Evolutionary conservation across 139 green algal genomes (phyloP).

Genomic region (Chlamydomonas sphaeroides): DNA sequence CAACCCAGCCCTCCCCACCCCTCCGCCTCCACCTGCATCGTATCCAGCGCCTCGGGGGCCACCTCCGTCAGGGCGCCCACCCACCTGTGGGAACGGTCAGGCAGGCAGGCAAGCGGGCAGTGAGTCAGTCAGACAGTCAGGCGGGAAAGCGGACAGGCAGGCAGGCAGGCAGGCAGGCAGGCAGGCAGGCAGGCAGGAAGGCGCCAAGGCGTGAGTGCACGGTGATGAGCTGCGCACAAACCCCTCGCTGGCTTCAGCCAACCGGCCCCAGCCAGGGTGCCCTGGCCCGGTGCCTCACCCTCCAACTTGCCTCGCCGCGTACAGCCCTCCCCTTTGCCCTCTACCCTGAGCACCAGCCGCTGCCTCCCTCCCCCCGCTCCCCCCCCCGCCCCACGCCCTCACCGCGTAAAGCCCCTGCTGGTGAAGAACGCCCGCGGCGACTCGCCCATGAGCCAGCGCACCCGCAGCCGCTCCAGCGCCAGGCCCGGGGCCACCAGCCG

Average conservation of each 20-base stretch:
- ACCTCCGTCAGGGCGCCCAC: not conserved
- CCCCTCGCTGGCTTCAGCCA: too few species aligned
- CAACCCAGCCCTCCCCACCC: too few species aligned
- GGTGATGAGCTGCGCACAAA: too few species aligned
- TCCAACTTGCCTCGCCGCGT: too few species aligned
- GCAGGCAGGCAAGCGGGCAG: too few species aligned
- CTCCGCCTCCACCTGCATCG: not conserved
- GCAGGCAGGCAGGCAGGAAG: not conserved
- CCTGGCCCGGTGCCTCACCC: too few species aligned
- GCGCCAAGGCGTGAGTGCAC: too few species aligned
- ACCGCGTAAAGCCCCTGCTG: conserved; percentile 19
- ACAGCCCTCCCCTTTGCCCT: too few species aligned
- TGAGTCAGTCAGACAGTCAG: too few species aligned
- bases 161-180: not conserved
- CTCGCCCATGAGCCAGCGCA: conserved; percentile 34
- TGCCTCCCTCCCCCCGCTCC: not conserved
- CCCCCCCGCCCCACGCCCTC: not conserved
- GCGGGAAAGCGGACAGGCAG: not conserved
- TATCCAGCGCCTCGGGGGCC: not conserved
- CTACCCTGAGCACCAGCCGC: too few species aligned
- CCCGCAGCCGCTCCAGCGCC: conserved; percentile 9
- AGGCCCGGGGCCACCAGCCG: conserved; percentile 6
- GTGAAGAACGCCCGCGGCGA: conserved; percentile 21
- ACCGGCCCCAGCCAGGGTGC: too few species aligned
- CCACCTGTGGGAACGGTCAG: conserved; percentile 18